A percentile compares a stretch with the other conserved stretches of the same genome.
Evolutionary conservation across 2,329 filamentous ascomycete genomes (phyloP).

Genomic region (Nemania bipapillata): DNA sequence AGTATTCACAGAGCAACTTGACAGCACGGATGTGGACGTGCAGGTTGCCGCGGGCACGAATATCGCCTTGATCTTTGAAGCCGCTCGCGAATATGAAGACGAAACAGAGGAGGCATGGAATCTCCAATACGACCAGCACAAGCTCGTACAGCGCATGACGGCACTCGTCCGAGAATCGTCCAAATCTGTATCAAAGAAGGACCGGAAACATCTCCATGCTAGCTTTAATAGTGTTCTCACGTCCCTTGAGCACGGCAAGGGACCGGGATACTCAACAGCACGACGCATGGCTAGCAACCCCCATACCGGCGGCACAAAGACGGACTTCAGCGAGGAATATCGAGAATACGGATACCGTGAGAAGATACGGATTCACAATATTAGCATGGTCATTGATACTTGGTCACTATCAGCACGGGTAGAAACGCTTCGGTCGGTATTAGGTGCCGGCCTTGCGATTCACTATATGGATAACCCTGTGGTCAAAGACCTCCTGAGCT

Average conservation of each 20-base stretch:
- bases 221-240: slow-evolving; percentile 64
- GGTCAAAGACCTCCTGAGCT: slow-evolving; percentile 53
- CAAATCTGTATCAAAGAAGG: slow-evolving; percentile 62
- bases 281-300: slow-evolving; percentile 56
- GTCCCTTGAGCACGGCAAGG: slow-evolving; percentile 65
- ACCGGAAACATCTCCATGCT: slow-evolving; percentile 60
- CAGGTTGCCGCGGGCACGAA: slow-evolving; percentile 82
- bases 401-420: slow-evolving; percentile 64
- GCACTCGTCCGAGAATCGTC: slow-evolving; percentile 61
- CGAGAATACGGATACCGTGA: slow-evolving; percentile 65
- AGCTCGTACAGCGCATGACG: slow-evolving; percentile 60
- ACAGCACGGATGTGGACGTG: slow-evolving; percentile 76
- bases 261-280: slow-evolving; percentile 65
- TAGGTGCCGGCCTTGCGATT: slow-evolving; percentile 58
- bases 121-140: slow-evolving; percentile 63
- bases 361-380: slow-evolving; percentile 61
- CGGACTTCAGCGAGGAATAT: slow-evolving; percentile 56
- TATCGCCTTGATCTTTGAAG: slow-evolving; percentile 85
- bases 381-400: slow-evolving; percentile 60
- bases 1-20: slow-evolving; percentile 85
- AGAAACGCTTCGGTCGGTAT: slow-evolving; percentile 60
- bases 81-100: slow-evolving; percentile 63
- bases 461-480: slow-evolving; percentile 57
- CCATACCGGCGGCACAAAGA: slow-evolving; percentile 56
- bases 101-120: slow-evolving; percentile 61